Conservation (phyloP, 108 stramenopile genomes). For the Skeletonema potamos region DNA sequence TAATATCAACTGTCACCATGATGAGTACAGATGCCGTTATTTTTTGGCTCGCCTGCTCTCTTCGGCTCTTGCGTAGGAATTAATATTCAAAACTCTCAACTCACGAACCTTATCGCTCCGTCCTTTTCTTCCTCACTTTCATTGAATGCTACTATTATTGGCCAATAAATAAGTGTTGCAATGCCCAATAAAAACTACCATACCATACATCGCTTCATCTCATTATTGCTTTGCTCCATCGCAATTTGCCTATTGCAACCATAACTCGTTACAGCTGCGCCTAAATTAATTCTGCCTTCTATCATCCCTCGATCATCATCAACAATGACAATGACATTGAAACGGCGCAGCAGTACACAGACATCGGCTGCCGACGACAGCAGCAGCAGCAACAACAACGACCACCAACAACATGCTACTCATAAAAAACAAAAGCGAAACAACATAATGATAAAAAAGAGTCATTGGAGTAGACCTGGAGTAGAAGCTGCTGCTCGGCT, state of each 20-base stretch:
- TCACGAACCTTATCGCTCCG: too few species aligned
- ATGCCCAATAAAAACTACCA: not conserved
- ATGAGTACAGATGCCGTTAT: too few species aligned
- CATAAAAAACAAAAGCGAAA: not conserved
- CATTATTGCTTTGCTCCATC: not conserved
- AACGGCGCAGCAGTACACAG: not conserved
- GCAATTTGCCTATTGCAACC: not conserved
- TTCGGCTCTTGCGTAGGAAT: too few species aligned
- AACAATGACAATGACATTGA: not conserved
- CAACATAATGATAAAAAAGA: not conserved
- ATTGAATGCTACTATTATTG: too few species aligned
- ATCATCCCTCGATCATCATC: not conserved
- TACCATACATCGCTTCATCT: not conserved
- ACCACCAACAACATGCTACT: not conserved
- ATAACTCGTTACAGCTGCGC: not conserved
- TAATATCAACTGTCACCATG: too few species aligned
- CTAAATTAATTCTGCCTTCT: not conserved
- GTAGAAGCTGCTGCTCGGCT: conserved; percentile 49
- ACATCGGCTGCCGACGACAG: not conserved
- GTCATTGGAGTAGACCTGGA: conserved; percentile 32
- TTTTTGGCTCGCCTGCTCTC: too few species aligned
- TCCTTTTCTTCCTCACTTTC: too few species aligned
- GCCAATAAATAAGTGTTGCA: too few species aligned
- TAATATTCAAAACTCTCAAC: too few species aligned
- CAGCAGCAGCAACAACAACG: not conserved